Evolutionary conservation across 179 eudicot species (phyloP), one percentile per base, ranked within the genome.

Genomic region (Heliamphora pulchella): DNA sequence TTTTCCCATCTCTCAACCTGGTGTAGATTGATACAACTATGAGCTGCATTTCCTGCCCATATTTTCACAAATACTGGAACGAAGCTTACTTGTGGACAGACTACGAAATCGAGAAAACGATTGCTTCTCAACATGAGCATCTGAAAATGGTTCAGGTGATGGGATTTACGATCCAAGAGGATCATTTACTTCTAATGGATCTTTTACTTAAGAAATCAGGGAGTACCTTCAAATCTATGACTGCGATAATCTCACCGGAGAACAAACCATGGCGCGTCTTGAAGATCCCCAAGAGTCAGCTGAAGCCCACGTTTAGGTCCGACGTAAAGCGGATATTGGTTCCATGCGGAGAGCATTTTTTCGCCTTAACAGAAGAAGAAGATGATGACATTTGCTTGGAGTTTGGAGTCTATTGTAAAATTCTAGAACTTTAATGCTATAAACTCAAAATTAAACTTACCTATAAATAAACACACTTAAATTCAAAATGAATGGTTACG

Each of bases 71-170:
- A 31, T 63, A 41, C 48, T 79, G 82, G 80, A 80, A 81, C 4
- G 80, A 81, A 70, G 82, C 82, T 31, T 72, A 79, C 51, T 62
- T 83, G 64, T 76, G 58, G 78, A 10, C 62, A 73, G 80, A 83
- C 70, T 57, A 53, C 20, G 55, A 71, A 55, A 53, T 66, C 6
- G 76, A 50, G 46, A 83, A 70, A 44, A n/a, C 55, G 1, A 43
- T 58, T 20, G 76, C 72, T 75, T 69, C 41, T 68, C 76, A 46
- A 39, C 79, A 79, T 0, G 8, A 70, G 2, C 77, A 83, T 61
- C 62, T 83, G 31, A 79, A 69, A 20, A 41, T n/a, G 5, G 58
- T 83, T 31, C 62, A 75, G 47, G 4, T 79, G 48, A 10, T 59
- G 3, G 85, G 85, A 13, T 83, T 75, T 50, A 51, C 8, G 44